Evolutionary conservation across 1,139 yeast species (phyloP), one percentile per base, ranked within the genome.

Genomic region (Protomyces arabidopsidicola): DNA sequence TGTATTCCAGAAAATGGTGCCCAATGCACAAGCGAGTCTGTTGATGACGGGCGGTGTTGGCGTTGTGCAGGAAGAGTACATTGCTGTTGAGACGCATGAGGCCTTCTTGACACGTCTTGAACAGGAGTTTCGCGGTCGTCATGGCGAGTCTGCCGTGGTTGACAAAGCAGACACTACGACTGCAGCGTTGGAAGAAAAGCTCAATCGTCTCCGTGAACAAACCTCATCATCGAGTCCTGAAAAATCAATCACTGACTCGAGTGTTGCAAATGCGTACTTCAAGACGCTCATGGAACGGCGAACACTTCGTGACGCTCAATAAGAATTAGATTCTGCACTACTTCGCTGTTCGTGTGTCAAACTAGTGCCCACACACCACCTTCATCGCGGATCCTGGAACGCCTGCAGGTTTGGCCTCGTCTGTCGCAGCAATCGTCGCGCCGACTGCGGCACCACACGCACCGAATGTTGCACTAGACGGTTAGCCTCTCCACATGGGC

Each of bases 391-490:
- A 18, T 10, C 62, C 62, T 12, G 62, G 62, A 12, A 58, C 51
- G 8, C 62, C 62, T 18, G 62, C 52, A 8, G 55, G 55, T 20
- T 58, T 58, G 20, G 56, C 34, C 12, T 55, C 62, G 36, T 58
- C 62, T 12, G 56, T 39, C 14, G 62, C 62, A 39, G 53, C 62
- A 39, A 58, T 58, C 18, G 62, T 58, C 24, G 62, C 62, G 27
- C 62, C 62, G 3, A 58, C 62, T 2, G 62, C 53, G 2, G 62
- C 62, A 14, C 62, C 62, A 22, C 62, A 58, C 3, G 62, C 62
- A 14, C 62, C 62, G 31, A 58, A 58, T 22, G 62, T 58, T 27
- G 62, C 62, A 42, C 48, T 42, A 27, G 12, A 10, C 22, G 5
- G 27, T 42, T 42, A 42, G 48, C 48, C 16, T 12, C 4, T 14